Base-by-base conservation (phyloP, 805 yeast species). In the Priceomyces carsonii region DNA sequence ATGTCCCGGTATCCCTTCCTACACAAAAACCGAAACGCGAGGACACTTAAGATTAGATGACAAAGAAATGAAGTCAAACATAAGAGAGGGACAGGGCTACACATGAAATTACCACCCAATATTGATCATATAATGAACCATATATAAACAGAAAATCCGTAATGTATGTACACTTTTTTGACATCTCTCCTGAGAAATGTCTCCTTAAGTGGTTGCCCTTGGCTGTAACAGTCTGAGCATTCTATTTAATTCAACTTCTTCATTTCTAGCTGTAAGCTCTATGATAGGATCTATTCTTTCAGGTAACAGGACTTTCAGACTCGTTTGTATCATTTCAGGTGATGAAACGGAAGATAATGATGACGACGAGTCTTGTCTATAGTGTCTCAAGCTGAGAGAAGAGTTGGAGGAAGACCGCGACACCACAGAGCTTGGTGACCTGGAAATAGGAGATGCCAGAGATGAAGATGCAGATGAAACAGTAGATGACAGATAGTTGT, bases 211-310 rank as follows among this genome's bases (percentile, higher is more conserved):
- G 12, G 20, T 25, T 6, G 26, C 13, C 10, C 26, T 29, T 15
- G 39, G 25, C 18, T 38, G 26, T 19, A 43, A 35, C 36, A 32
- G 43, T 26, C 48, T 45, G 35, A 58, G 46, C 40, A 59, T 45
- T 29, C 45, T 48, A 34, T 59, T 59, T 41, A 63, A 56, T 38
- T 58, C 57, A 23, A 48, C 47, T 39, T 62, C 66, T 43, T 62
- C 69, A 19, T 57, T 58, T 26, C 52, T 44, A 8, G 69, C 69
- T 9, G 67, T 47, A 29, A 59, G 42, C 42, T 63, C 69, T 26
- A 63, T 60, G 7, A 51, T 38, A 12, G 69, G 69, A 40, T 63
- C 66, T 24, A 62, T 50, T 28, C 42, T 39, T 18, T 43, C 33
- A 16, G 17, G 17, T 5, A 21, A 10, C n/a, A 18, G 12, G 6